Conservation (phyloP, 2,329 filamentous ascomycete genomes). For the Pezicula rhizophila region DNA sequence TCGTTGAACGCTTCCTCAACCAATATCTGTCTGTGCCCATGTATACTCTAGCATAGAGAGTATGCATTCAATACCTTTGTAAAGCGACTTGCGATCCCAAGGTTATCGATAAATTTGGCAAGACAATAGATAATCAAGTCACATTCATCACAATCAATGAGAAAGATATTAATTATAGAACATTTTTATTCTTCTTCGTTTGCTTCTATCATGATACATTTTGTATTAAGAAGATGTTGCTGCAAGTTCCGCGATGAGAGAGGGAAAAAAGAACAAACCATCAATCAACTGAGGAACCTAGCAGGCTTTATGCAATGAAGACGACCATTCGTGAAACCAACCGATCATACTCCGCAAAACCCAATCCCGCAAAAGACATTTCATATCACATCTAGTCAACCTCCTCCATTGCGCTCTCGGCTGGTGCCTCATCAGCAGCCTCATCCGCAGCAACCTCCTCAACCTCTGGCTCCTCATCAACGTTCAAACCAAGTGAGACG, state of each 20-base stretch:
- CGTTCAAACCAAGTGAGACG: slow-evolving; percentile 93
- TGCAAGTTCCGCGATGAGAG: background rate
- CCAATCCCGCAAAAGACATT: slow-evolving; percentile 1
- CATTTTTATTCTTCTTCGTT: too few species aligned
- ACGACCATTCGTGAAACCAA: slow-evolving; percentile 3
- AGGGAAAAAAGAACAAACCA: background rate
- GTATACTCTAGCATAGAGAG: too few species aligned
- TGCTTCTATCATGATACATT: too few species aligned
- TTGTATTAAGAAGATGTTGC: too few species aligned
- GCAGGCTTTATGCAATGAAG: slow-evolving; percentile 1
- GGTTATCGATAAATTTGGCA: too few species aligned
- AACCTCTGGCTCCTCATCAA: slow-evolving; percentile 84
- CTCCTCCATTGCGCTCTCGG: slow-evolving; percentile 95
- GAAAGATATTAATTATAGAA: too few species aligned
- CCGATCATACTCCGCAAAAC: slow-evolving; percentile 6
- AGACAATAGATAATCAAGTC: too few species aligned
- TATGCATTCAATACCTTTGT: too few species aligned
- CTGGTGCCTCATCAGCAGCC: slow-evolving; percentile 48
- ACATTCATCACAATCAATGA: too few species aligned
- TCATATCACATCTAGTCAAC: slow-evolving; percentile 67
- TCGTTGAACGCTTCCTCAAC: too few species aligned
- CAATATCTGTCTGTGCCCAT: too few species aligned
- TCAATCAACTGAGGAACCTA: background rate
- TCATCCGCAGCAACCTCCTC: slow-evolving; percentile 55
- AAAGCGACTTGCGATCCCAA: too few species aligned